Conservation (phyloP, 2,329 filamentous ascomycete species). For the Hymenoscyphus fructigenus region DNA sequence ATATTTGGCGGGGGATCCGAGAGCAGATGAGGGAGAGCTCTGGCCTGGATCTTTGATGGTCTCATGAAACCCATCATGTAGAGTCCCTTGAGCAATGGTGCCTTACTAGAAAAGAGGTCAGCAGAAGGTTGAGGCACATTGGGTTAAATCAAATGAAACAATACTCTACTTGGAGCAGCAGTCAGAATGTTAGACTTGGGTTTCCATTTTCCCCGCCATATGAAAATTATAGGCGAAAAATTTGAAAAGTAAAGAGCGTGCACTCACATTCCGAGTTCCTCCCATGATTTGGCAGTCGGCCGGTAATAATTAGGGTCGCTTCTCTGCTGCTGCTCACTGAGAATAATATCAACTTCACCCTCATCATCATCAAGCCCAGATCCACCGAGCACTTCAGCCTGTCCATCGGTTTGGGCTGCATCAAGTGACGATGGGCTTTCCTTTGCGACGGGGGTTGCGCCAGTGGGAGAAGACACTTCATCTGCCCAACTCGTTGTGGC, state of each 20-base stretch:
- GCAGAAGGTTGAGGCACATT: conserved; percentile 46
- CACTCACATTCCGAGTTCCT: conserved; percentile 80
- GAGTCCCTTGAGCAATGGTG: conserved; percentile 71
- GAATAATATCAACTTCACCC: conserved; percentile 83
- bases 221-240: background rate
- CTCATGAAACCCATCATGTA: conserved; percentile 84
- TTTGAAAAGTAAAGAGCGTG: background rate
- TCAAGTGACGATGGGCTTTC: conserved; percentile 15
- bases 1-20: conserved; percentile 85
- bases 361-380: conserved; percentile 62
- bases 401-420: conserved; percentile 46
- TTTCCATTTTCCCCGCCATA: background rate
- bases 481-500: conserved; percentile 41
- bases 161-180: background rate
- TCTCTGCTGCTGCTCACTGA: conserved; percentile 85
- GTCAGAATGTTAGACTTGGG: too few species aligned
- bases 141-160: conserved; percentile 19
- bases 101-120: background rate
- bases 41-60: conserved; percentile 97
- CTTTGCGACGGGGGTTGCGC: conserved; percentile 12
- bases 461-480: conserved; percentile 38
- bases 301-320: conserved; percentile 83
- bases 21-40: conserved; percentile 83
- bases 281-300: conserved; percentile 79
- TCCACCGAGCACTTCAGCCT: conserved; percentile 42